A percentile compares a stretch with the other conserved stretches of the same genome.
These are phyloP conservation scores for Citrus glauca DNA, from an alignment of 345 rosid genomes.

Conservation along the genomic window DNA sequence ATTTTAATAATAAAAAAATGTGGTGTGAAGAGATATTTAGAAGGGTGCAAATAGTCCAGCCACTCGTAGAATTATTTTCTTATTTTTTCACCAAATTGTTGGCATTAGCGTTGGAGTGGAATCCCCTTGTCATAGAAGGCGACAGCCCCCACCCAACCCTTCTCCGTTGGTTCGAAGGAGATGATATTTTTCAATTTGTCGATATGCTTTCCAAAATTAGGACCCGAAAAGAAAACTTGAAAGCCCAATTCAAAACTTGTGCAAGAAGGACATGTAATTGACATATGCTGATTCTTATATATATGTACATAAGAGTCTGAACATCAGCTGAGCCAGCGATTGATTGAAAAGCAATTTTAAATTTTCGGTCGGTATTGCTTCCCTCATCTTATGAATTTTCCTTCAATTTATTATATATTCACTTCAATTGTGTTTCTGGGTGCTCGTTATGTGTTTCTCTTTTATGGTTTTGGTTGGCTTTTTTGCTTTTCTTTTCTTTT, in stretches of 20 bases:
- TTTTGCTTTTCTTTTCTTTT: background rate
- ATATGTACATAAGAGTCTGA: background rate
- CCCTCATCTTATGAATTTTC: background rate
- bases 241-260: background rate
- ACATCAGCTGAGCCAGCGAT: background rate
- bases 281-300: background rate
- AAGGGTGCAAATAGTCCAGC: accelerated
- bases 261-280: background rate
- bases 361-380: background rate
- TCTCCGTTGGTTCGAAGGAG: background rate
- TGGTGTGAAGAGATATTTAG: no score
- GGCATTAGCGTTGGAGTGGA: no score
- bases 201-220: background rate
- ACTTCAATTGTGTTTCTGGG: background rate
- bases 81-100: no score
- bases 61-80: no score
- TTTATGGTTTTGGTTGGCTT: background rate
- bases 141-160: background rate
- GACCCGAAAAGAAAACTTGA: background rate
- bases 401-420: background rate
- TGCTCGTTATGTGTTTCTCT: background rate
- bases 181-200: background rate
- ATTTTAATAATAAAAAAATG: no score
- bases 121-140: no score
- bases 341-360: background rate